These are phyloP conservation scores for Paxillus involutus DNA, from an alignment of 768 basidiomycete genomes.

Conservation along the genomic window DNA sequence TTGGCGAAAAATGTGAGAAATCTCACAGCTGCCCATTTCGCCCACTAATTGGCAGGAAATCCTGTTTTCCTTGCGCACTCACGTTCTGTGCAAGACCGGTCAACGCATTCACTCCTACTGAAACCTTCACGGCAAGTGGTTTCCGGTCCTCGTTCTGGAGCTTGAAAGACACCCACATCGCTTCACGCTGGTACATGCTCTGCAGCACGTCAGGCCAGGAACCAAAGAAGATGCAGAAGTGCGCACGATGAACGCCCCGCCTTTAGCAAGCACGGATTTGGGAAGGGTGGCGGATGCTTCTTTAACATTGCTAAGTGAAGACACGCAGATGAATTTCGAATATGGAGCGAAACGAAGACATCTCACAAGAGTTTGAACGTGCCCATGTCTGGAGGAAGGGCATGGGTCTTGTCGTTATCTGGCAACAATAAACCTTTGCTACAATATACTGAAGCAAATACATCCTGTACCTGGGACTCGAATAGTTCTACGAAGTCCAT, in stretches of 20 bases:
- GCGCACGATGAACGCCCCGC: constrained; percentile 27
- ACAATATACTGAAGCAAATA: background rate
- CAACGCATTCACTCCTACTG: constrained; percentile 29
- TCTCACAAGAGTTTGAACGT: constrained; percentile 22
- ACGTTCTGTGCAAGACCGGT: constrained; percentile 13
- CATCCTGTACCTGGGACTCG: background rate
- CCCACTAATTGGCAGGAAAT: constrained; percentile 14
- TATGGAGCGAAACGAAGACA: background rate
- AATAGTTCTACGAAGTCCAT: background rate
- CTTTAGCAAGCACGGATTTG: constrained; percentile 15
- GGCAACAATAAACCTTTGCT: background rate
- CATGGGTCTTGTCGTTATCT: constrained; percentile 2
- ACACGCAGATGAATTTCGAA: background rate
- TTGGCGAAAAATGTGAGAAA: background rate
- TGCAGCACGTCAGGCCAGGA: background rate
- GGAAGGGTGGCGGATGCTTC: constrained; percentile 16
- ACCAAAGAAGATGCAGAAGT: background rate
- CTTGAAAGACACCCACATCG: constrained; percentile 30
- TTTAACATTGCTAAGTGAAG: constrained; percentile 14
- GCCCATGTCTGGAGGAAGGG: constrained; percentile 25
- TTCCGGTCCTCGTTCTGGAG: background rate
- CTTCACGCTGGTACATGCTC: constrained; percentile 30
- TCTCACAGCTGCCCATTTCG: background rate
- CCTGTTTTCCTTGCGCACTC: constrained; percentile 14
- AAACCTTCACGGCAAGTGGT: constrained; percentile 25